Percentiles rank a stretch among this genome's conserved stretches.
Conservation (phyloP, 352 stramenopile genomes). For the Phytophthora pseudosyringae region DNA sequence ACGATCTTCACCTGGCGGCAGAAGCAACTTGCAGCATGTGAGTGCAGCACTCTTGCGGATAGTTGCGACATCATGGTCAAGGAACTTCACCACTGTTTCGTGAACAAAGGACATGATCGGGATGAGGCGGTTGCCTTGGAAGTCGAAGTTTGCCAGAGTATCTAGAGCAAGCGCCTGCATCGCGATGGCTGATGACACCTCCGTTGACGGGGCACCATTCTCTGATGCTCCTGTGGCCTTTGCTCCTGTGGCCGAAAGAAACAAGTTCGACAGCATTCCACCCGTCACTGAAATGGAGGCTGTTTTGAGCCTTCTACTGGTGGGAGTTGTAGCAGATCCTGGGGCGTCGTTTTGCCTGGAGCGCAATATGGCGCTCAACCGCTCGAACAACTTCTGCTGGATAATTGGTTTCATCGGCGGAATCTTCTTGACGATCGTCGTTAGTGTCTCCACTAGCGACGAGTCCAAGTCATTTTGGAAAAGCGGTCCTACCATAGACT, state of each 20-base stretch:
- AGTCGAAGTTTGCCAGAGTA: slow-evolving; percentile 88
- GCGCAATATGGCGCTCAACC: slow-evolving; percentile 77
- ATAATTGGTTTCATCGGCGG: slow-evolving; percentile 76
- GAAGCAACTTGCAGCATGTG: slow-evolving; percentile 86
- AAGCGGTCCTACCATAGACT: slow-evolving; percentile 78
- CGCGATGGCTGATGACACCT: slow-evolving; percentile 59
- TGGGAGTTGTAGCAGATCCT: slow-evolving; percentile 57
- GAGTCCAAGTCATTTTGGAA: slow-evolving; percentile 88
- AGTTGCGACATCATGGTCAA: slow-evolving; percentile 84
- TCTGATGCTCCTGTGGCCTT: slow-evolving; percentile 54
- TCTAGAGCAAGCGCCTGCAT: slow-evolving; percentile 88
- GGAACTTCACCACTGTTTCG: slow-evolving; percentile 87
- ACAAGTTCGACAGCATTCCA: slow-evolving; percentile 75
- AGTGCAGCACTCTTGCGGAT: slow-evolving; percentile 90
- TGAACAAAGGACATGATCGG: slow-evolving; percentile 91
- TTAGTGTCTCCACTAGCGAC: slow-evolving; percentile 82
- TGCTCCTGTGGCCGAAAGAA: slow-evolving; percentile 58
- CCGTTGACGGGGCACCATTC: slow-evolving; percentile 42
- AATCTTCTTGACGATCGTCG: slow-evolving; percentile 88
- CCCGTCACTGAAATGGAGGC: slow-evolving; percentile 76
- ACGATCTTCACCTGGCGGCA: slow-evolving; percentile 73
- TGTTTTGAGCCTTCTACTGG: slow-evolving; percentile 74
- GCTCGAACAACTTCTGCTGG: slow-evolving; percentile 86
- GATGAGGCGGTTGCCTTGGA: slow-evolving; percentile 84
- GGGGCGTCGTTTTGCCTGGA: slow-evolving; percentile 54